Evolutionary conservation across 345 rosid species (phyloP), one percentile per base, ranked within the genome.

Genomic region (Draba incana): DNA sequence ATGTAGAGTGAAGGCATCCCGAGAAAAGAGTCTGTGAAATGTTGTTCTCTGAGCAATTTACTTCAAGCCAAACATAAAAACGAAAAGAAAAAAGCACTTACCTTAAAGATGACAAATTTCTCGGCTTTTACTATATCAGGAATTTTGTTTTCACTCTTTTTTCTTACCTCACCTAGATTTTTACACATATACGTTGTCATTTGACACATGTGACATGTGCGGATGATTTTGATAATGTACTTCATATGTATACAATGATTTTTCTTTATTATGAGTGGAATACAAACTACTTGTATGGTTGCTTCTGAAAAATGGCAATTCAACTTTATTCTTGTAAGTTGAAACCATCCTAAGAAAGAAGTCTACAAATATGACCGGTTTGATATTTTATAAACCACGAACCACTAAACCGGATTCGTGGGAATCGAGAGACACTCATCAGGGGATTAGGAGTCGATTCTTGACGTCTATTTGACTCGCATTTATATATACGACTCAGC

Each of bases 1-100:
- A 35, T n/a, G 62, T 47, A 62, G 81, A 81, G 82, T 75, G 81
- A 70, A 78, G 75, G 85, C 78, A 81, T 82, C 88, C 86, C 89
- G 74, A 84, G 76, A 72, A 72, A 67, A 80, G 80, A 78, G 84
- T 4, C 14, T 67, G 50, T 27, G 51, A 48, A 49, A 10, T 38
- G 46, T 83, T 62, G 66, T 69, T 77, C 77, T 85, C 76, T 88
- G 81, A 84, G 83, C 86, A 90, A 82, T 84, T 81, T 84, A 82
- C 81, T 74, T 69, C 72, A 86, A 87, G 82, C 79, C 39, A 54
- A 54, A 16, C 9, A 30, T 10, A 59, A 13, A 59, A 42, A 23
- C 71, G 81, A 84, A 81, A 77, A 72, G 14, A 57, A n/a, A n/a
- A 59, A 47, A 72, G 59, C 66, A 76, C n/a, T n/a, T n/a, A n/a